Conservation (phyloP, 2,329 filamentous ascomycete genomes). For the Alternaria arborescens region DNA sequence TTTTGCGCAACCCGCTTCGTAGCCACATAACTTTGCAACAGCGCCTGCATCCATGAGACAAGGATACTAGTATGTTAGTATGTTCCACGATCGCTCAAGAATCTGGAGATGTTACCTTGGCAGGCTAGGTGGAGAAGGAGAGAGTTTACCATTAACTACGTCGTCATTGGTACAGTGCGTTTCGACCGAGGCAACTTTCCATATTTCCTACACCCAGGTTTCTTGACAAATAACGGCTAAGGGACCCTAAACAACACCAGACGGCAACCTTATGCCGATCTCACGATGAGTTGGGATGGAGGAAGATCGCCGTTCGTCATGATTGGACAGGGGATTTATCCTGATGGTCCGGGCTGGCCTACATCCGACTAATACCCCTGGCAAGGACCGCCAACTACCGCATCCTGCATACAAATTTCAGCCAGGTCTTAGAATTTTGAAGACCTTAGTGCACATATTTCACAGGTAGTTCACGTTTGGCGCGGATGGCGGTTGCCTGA, state of each 20-base stretch:
- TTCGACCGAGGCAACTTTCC: conserved; percentile 4
- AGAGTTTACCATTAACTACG: not conserved
- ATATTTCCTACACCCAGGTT: not conserved
- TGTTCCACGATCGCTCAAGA: not conserved
- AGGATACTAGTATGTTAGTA: not conserved
- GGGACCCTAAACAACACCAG: not conserved
- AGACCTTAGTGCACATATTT: not conserved
- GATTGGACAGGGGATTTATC: not conserved
- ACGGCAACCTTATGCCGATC: not conserved
- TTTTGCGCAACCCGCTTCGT: not conserved
- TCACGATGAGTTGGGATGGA: not conserved
- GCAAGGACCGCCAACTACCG: not conserved
- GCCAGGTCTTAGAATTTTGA: not conserved
- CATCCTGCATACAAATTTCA: not conserved
- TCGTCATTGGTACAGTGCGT: not conserved
- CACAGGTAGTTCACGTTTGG: not conserved
- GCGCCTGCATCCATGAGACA: not conserved
- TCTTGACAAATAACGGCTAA: not conserved
- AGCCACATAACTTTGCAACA: not conserved
- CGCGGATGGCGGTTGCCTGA: not conserved
- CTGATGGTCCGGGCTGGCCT: conserved; percentile 1
- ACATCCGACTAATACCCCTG: conserved; percentile 6
- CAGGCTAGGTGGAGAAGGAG: not conserved
- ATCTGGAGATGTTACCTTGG: not conserved
- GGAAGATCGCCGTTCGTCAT: not conserved